These are phyloP conservation scores for Annulohypoxylon stygium DNA, from an alignment of 495 filamentous ascomycete species.

Conservation along the genomic window DNA sequence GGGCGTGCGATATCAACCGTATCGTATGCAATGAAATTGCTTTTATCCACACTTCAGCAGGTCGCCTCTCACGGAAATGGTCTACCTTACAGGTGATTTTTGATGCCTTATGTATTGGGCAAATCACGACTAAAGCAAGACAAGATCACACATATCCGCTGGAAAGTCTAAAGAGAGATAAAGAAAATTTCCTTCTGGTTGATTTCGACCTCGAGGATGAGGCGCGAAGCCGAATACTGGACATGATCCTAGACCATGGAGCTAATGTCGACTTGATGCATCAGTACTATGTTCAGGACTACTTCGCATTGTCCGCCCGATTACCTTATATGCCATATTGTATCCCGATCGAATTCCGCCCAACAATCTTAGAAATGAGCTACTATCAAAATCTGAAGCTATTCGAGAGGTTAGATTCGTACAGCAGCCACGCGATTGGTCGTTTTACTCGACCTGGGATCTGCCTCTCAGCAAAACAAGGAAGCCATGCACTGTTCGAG, in stretches of 20 bases:
- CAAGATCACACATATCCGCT: conserved; percentile 24
- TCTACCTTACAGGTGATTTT: conserved; percentile 6
- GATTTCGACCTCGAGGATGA: conserved; percentile 12
- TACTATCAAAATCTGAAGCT: conserved; percentile 23
- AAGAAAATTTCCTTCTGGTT: not conserved
- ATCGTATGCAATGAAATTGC: not conserved
- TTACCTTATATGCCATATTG: not conserved
- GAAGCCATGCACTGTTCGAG: conserved; percentile 9
- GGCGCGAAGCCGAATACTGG: not conserved
- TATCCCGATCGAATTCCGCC: conserved; percentile 9
- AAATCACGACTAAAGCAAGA: not conserved
- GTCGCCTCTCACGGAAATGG: not conserved
- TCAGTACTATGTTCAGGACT: too few relatives aligned
- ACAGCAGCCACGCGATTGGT: conserved; percentile 3
- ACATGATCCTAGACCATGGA: conserved; percentile 21
- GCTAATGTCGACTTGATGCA: conserved; percentile 24
- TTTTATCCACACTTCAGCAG: not conserved
- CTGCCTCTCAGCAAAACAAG: conserved; percentile 33
- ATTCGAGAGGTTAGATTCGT: conserved; percentile 15
- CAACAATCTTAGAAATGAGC: conserved; percentile 24
- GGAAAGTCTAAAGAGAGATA: not conserved
- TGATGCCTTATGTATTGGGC: not conserved
- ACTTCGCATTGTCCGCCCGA: too few relatives aligned
- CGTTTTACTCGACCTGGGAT: conserved; percentile 28
- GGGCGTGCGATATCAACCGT: conserved; percentile 27